phyloP scores from a whole-genome alignment of 2,329 filamentous ascomycete species.

The Amauroascus niger region DNA sequence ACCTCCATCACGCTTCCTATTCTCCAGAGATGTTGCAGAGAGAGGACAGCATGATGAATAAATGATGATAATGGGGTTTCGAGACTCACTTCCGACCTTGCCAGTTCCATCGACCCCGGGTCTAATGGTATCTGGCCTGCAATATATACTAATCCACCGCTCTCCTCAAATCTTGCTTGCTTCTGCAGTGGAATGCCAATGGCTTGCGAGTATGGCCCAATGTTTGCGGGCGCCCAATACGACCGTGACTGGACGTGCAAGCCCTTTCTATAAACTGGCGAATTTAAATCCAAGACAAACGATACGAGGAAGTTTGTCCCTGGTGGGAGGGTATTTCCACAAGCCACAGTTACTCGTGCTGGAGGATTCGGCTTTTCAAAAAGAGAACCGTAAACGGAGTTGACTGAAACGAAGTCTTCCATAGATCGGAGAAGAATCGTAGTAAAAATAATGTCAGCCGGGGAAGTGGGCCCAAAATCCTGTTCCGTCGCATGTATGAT shows the following conservation, averaged over 20 bases:
- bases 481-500: slow-evolving; percentile 14
- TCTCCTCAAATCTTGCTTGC: slow-evolving; percentile 19
- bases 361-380: slow-evolving; percentile 76
- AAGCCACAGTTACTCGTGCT: slow-evolving; percentile 71
- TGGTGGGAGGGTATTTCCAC: slow-evolving; percentile 55
- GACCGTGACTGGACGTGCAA: slow-evolving; percentile 88
- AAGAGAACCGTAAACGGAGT: slow-evolving; percentile 62
- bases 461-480: slow-evolving; percentile 12
- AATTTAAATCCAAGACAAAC: slow-evolving; percentile 37
- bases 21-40: slow-evolving; percentile 82
- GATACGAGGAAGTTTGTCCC: slow-evolving; percentile 53
- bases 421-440: slow-evolving; percentile 68
- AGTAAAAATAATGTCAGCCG: slow-evolving; percentile 39
- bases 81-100: slow-evolving; percentile 15
- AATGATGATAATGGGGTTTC: slow-evolving; percentile 33
- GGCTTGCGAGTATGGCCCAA: slow-evolving; percentile 92
- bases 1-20: slow-evolving; percentile 65
- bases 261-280: slow-evolving; percentile 34
- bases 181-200: slow-evolving; percentile 46
- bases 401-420: slow-evolving; percentile 66
- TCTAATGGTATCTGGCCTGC: slow-evolving; percentile 88
- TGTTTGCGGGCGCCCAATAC: slow-evolving; percentile 97
- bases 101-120: slow-evolving; percentile 62
- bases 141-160: slow-evolving; percentile 48
- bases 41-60: slow-evolving; percentile 54